Percentiles rank a stretch among this genome's conserved stretches.
Evolutionary conservation across 2,329 filamentous ascomycete species (phyloP).

Genomic region (Paracorniculantispora psalliotae): DNA sequence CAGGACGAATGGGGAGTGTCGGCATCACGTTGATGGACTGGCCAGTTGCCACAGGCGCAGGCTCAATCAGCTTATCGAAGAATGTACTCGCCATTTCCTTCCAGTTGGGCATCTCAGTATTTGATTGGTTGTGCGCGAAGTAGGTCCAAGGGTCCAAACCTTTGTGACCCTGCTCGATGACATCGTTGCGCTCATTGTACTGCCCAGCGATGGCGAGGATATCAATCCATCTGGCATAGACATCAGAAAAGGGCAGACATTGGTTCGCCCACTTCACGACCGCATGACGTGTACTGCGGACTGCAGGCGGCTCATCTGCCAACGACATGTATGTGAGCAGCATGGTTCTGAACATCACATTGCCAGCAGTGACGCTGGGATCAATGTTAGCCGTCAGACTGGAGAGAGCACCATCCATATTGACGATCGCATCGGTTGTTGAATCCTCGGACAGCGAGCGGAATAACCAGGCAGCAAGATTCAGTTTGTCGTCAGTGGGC

Average conservation of each 20-base stretch:
- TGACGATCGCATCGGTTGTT: constrained; percentile 70
- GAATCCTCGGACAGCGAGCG: constrained; percentile 75
- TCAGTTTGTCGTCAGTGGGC: constrained; percentile 47
- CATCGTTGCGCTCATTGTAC: constrained; percentile 67
- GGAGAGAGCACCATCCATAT: constrained; percentile 84
- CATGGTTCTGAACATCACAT: constrained; percentile 41
- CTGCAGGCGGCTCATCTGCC: constrained; percentile 42
- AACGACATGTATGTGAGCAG: constrained; percentile 64
- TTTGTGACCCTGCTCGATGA: constrained; percentile 83
- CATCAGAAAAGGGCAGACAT: constrained; percentile 74
- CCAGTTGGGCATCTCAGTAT: constrained; percentile 46
- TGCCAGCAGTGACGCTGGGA: constrained; percentile 25
- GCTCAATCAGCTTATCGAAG: constrained; percentile 37
- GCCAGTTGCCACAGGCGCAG: constrained; percentile 21
- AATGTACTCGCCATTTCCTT: constrained; percentile 44
- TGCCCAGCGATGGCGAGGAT: constrained; percentile 70
- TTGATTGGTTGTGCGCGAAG: constrained; percentile 39
- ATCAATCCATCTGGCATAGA: constrained; percentile 81
- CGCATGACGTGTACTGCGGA: constrained; percentile 75
- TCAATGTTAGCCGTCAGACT: constrained; percentile 55
- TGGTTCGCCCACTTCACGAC: constrained; percentile 86
- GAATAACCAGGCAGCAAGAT: constrained; percentile 71
- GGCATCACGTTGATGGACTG: constrained; percentile 29
- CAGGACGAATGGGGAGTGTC: constrained; percentile 14
- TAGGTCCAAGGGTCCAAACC: constrained; percentile 68